phyloP scores from a whole-genome alignment of 441 rosid species.

The Croton laevigatus region DNA sequence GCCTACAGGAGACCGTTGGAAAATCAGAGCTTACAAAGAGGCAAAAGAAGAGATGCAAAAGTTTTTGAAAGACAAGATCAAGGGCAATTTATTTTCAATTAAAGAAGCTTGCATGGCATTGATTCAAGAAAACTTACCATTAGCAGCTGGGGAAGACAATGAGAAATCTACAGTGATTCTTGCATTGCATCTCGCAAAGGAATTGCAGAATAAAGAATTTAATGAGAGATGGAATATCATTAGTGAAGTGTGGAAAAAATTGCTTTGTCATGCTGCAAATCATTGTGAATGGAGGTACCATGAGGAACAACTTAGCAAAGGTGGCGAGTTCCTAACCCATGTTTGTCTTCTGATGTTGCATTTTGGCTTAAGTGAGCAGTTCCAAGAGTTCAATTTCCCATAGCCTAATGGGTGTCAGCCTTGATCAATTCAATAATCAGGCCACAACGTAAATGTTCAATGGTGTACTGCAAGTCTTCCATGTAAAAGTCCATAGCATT shows the following conservation, averaged over 20 bases:
- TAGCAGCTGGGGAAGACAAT: not conserved
- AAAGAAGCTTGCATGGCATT: constrained; percentile 7
- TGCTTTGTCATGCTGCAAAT: constrained; percentile 32
- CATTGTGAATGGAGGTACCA: constrained; percentile 33
- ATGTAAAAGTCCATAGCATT: too few species aligned
- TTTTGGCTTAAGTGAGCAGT: constrained; percentile 19
- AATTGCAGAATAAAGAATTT: constrained; percentile 3
- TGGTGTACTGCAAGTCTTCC: too few species aligned
- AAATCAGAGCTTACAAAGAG: constrained; percentile 29
- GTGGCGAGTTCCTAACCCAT: constrained; percentile 42
- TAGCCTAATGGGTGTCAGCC: too few species aligned
- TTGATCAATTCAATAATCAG: too few species aligned
- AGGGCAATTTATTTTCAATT: not conserved
- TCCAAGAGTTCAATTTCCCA: not conserved
- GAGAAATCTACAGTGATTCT: constrained; percentile 30
- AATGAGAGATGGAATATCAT: constrained; percentile 33
- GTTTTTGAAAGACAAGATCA: not conserved
- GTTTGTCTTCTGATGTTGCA: constrained; percentile 43
- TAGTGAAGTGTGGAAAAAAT: constrained; percentile 33
- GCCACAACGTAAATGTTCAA: too few species aligned
- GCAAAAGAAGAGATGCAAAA: constrained; percentile 6
- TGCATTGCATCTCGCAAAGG: constrained; percentile 24
- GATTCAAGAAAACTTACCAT: constrained; percentile 22
- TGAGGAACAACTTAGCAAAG: constrained; percentile 32
- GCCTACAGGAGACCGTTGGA: constrained; percentile 32